A percentile compares a stretch with the other conserved stretches of the same genome.
Conservation (phyloP, 2,329 filamentous ascomycete genomes). For the Hirsutella thompsonii region DNA sequence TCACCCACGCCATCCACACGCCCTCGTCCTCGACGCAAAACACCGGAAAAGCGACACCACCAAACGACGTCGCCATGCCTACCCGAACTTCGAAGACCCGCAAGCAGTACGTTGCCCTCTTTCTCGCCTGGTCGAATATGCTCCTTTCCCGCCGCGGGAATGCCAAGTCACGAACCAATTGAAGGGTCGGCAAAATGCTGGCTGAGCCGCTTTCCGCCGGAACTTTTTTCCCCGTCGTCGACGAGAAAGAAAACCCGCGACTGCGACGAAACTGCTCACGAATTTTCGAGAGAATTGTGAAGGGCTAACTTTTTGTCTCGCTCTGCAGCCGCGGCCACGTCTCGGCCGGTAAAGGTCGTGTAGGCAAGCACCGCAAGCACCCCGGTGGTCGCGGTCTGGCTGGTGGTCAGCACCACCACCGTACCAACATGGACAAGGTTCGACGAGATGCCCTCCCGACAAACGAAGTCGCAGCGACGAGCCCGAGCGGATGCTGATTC, state of each 20-base stretch:
- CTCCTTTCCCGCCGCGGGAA: constrained; percentile 4
- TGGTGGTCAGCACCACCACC: constrained; percentile 91
- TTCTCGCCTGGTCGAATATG: background rate
- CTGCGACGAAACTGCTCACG: no score
- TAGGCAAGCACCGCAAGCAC: constrained; percentile 98
- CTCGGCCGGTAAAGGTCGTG: constrained; percentile 93
- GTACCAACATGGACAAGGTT: constrained; percentile 58
- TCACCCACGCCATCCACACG: constrained; percentile 21
- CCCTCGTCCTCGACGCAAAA: constrained; percentile 20
- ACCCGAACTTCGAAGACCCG: constrained; percentile 64
- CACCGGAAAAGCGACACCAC: constrained; percentile 30
- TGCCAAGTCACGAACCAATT: background rate
- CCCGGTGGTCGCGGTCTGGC: constrained; percentile 75
- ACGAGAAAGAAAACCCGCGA: background rate
- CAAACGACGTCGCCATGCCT: constrained; percentile 50
- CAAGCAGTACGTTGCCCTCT: constrained; percentile 56
- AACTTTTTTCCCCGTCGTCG: background rate
- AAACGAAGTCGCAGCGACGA: constrained; percentile 2
- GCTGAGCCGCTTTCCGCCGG: background rate
- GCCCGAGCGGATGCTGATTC: constrained; percentile 12
- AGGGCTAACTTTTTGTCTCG: constrained; percentile 9
- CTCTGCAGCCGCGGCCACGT: constrained; percentile 80
- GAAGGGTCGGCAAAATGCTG: background rate
- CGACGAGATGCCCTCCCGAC: constrained; percentile 34
- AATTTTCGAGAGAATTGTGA: constrained; percentile 1